Base-by-base conservation (phyloP, 345 rosid species). In the Mercurialis annua region DNA sequence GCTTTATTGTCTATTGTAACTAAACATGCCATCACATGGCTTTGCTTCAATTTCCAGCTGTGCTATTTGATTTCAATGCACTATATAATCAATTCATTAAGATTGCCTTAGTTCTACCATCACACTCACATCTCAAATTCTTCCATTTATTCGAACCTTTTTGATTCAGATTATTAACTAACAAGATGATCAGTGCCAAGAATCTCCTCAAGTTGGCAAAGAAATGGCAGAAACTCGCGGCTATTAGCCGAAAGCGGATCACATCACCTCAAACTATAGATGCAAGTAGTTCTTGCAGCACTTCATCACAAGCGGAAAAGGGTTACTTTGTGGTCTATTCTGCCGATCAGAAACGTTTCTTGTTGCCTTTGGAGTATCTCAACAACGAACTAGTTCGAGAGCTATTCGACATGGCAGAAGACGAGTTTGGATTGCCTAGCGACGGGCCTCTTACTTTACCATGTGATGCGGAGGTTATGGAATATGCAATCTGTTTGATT, bases 311-410 rank as follows among this genome's bases (percentile, higher is more conserved):
- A 43, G 53, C 52, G 0, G 67, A 31, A 18, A 72, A 59, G 16
- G 76, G 62, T 10, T 53, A 34, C 10, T 72, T 72, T 33, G 62
- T 51, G 3, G 48, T 59, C 10, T 59, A 72, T 58, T 65, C 53
- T 1, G 30, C 53, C 0, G 71, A 72, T 30, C 33, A 59, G 2
- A 65, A 24, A 8, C n/a, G 66, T 0, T 72, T 65, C 30, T 2
- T 38, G 21, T 31, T 72, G n/a, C 76, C 76, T 20, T 40, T 66
- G 10, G 10, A 47, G 20, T 66, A 49, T 48, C 59, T 72, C 27
- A 31, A 43, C 30, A 31, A 29, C 6, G 20, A 66, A 15, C 15
- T 51, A 2, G 11, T 52, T 1, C 29, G 16, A 67, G 43, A 60
- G 55, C 43, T 73, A 15, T 43, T 72, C 23, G 33, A 15, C 27